Base-by-base conservation (phyloP, 345 rosid genomes). In the Heritiera fomes region DNA sequence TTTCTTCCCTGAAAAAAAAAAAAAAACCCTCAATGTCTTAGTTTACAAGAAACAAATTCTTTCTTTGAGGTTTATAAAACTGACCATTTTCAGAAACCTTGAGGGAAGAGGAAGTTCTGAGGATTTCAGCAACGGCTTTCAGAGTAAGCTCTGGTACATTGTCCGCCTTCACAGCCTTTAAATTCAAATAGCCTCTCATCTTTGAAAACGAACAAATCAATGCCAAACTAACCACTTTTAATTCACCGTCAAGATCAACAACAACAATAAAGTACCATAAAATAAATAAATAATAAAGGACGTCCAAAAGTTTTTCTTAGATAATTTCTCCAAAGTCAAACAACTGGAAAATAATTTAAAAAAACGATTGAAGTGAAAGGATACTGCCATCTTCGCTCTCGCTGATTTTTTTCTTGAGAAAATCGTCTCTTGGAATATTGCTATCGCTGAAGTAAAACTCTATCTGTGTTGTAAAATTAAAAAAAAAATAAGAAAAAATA, bases 401-500 rank as follows among this genome's bases (percentile, higher is more conserved):
- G 43, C 67, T 79, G 43, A 96, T 91, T 7, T 88, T 84, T 76
- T 84, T 90, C 84, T 82, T 89, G 65, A 96, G 86, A 73, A 96
- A 94, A 43, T 80, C 86, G 61, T 96, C 99, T 60, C 95, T 87
- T 2, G 98, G 97, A 18, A 96, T 87, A 81, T 96, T 96, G 82
- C 98, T 96, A 61, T 94, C 98, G 64, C 99, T 89, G 89, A 92
- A 96, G 84, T 96, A 96, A 80, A 91, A 96, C 87, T 92, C 98
- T 15, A 96, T 98, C 98, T 95, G 89, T 34, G 28, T 23, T 23
- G 28, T 3, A 34, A 34, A 34, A 75, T 53, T 14, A 52, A 18
- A 46, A 8, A 73, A 75, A 32, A 63, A 38, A 14, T 40, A 8
- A 28, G 0, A 46, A 38, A 74, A 52, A 59, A 15, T 53, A 28